Evolutionary conservation across 371 early-diverging fungal genomes (phyloP), one percentile per base, ranked within the genome.

Genomic region (Syncephalastrum contaminatum): DNA sequence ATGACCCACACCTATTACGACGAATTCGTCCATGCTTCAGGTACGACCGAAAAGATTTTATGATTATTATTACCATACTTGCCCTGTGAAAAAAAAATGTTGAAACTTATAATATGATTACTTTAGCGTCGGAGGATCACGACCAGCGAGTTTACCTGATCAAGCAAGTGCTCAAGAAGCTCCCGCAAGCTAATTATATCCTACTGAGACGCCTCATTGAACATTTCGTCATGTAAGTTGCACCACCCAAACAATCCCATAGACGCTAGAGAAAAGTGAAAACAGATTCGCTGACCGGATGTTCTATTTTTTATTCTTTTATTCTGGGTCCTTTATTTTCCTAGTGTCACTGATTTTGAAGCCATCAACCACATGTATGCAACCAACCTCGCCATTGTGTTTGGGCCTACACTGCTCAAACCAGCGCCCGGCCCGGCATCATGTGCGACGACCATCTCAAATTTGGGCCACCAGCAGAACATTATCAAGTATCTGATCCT

Each of bases 301-400:
- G 43, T n/a, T 15, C 20, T 48, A 19, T 48, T 44, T 43, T 43
- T 43, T 50, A 40, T 58, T 51, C 44, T 51, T 22, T 48, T 36
- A 48, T 19, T 30, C 46, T 43, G 42, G 46, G 22, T n/a, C 22
- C 46, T 27, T 39, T 8, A 44, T 30, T 47, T 48, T 54, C 43
- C 46, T 59, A 83, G 87, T 21, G 88, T 92, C 7, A 92, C 92
- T 2, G 92, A 91, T 64, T 90, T 75, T 50, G 89, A 91, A 60
- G 89, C 89, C 41, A 76, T 79, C 60, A 92, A 91, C 60, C 91
- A 92, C 58, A 92, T 92, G 93, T 91, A 91, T 60, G 90, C 89
- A 15, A 87, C 88, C 21, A 92, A 92, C 51, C 73, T 92, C 25
- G 92, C 93, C 2, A 88, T 92, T 58, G 93, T 92, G 45, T 92